phyloP scores from a whole-genome alignment of 2,329 filamentous ascomycete genomes.

The Ophiostoma pallidulum region DNA sequence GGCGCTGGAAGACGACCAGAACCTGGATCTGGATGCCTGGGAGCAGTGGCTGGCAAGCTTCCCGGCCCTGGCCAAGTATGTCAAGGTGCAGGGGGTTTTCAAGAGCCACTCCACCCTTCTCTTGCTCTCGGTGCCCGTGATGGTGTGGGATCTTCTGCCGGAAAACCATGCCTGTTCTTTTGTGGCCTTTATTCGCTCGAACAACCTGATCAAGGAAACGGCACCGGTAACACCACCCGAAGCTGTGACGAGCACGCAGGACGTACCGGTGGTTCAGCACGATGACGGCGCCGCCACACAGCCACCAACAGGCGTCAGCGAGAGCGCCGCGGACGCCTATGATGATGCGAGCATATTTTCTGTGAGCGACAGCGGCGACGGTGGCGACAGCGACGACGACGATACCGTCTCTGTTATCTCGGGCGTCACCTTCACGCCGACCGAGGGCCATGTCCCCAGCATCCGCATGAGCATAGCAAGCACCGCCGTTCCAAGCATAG shows the following conservation, averaged over 20 bases:
- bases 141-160: slow-evolving; percentile 50
- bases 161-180: slow-evolving; percentile 49
- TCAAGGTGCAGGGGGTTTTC: slow-evolving; percentile 52
- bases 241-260: background rate
- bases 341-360: background rate
- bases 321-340: background rate
- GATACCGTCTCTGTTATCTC: slow-evolving; percentile 22
- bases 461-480: slow-evolving; percentile 17
- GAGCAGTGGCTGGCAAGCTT: slow-evolving; percentile 47
- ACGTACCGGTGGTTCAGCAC: background rate
- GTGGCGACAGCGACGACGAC: background rate
- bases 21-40: slow-evolving; percentile 49
- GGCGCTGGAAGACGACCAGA: slow-evolving; percentile 48
- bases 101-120: slow-evolving; percentile 52
- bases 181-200: slow-evolving; percentile 49
- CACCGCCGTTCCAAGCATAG: slow-evolving; percentile 10
- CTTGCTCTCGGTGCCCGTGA: slow-evolving; percentile 48
- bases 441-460: slow-evolving; percentile 15
- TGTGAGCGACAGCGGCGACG: slow-evolving; percentile 12
- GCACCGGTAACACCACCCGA: slow-evolving; percentile 13
- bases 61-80: slow-evolving; percentile 48
- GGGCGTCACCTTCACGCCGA: slow-evolving; percentile 22
- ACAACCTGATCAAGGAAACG: slow-evolving; percentile 38
- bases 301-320: background rate
- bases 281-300: background rate